phyloP scores from a whole-genome alignment of 2,329 filamentous ascomycete genomes.

The Paracorniculantispora psalliotae region DNA sequence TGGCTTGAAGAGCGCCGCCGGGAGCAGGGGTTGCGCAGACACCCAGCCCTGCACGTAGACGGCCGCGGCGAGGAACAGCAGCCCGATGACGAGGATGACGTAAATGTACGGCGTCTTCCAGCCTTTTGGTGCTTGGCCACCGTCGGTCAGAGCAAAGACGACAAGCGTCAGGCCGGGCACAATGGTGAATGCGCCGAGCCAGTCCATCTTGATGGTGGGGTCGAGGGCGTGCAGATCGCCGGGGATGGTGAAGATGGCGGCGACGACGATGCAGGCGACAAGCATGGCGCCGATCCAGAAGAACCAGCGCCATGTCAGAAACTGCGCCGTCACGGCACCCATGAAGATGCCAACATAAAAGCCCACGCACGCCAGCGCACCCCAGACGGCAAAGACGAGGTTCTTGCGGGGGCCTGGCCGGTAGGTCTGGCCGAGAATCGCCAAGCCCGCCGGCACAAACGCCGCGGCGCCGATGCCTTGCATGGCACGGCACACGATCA shows the following conservation, averaged over 20 bases:
- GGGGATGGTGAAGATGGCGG: conserved; percentile 37
- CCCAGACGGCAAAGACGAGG: conserved; percentile 56
- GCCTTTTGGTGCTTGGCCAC: conserved; percentile 60
- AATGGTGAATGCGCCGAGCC: conserved; percentile 56
- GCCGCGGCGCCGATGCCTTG: conserved; percentile 71
- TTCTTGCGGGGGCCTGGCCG: conserved; percentile 69
- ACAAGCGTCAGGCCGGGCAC: conserved; percentile 63
- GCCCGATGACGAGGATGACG: conserved; percentile 58
- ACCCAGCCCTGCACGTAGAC: conserved; percentile 71
- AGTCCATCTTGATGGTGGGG: conserved; percentile 55
- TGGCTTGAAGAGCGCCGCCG: conserved; percentile 62
- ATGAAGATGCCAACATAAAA: conserved; percentile 65
- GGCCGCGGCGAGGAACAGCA: conserved; percentile 52
- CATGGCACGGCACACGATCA: conserved; percentile 68
- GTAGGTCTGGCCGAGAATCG: conserved; percentile 65
- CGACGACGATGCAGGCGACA: conserved; percentile 42
- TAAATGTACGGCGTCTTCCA: conserved; percentile 73
- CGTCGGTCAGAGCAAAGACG: conserved; percentile 71
- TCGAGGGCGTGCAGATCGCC: conserved; percentile 24
- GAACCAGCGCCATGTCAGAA: conserved; percentile 61
- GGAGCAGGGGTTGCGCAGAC: conserved; percentile 62
- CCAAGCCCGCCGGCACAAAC: conserved; percentile 62
- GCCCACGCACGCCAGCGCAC: conserved; percentile 52
- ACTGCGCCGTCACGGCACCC: conserved; percentile 58
- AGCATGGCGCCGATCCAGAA: conserved; percentile 58